Conservation (phyloP, 495 filamentous ascomycete genomes). For the Daldinia childiae region DNA sequence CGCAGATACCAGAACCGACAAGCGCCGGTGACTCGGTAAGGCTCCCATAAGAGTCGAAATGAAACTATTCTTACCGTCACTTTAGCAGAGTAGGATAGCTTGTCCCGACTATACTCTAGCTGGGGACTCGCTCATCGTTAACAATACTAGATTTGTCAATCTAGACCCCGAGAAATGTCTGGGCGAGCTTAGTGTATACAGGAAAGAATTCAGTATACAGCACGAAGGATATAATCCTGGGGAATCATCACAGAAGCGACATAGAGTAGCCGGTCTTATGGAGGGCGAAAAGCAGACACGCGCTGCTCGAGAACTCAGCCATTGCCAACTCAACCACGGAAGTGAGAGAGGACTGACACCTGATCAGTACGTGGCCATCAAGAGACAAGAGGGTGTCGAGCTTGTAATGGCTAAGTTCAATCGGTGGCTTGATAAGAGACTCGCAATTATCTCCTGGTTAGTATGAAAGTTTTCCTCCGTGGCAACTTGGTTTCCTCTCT, state of each 20-base stretch:
- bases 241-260: conserved; percentile 24
- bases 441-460: conserved; percentile 45
- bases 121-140: conserved; percentile 17
- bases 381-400: conserved; percentile 37
- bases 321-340: conserved; percentile 31
- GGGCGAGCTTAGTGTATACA: conserved; percentile 33
- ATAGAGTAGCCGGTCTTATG: conserved; percentile 40
- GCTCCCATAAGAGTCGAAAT: conserved; percentile 8
- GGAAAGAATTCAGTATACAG: conserved; percentile 31
- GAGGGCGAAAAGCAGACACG: conserved; percentile 38
- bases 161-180: conserved; percentile 35
- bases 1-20: conserved; percentile 29
- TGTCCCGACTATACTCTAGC: conserved; percentile 2
- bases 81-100: conserved; percentile 24
- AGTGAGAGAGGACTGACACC: conserved; percentile 39
- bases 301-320: conserved; percentile 37
- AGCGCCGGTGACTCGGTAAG: conserved; percentile 40
- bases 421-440: conserved; percentile 44
- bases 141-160: conserved; percentile 3
- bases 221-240: conserved; percentile 33
- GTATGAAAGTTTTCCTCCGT: conserved; percentile 6
- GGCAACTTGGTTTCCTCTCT: not conserved
- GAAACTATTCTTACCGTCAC: conserved; percentile 30
- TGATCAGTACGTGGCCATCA: conserved; percentile 45
- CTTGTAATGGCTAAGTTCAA: conserved; percentile 42